A percentile compares a stretch with the other conserved stretches of the same genome.
Evolutionary conservation across 1,284 basidiomycete genomes (phyloP).

Genomic region (Rhodotorula sp.): DNA sequence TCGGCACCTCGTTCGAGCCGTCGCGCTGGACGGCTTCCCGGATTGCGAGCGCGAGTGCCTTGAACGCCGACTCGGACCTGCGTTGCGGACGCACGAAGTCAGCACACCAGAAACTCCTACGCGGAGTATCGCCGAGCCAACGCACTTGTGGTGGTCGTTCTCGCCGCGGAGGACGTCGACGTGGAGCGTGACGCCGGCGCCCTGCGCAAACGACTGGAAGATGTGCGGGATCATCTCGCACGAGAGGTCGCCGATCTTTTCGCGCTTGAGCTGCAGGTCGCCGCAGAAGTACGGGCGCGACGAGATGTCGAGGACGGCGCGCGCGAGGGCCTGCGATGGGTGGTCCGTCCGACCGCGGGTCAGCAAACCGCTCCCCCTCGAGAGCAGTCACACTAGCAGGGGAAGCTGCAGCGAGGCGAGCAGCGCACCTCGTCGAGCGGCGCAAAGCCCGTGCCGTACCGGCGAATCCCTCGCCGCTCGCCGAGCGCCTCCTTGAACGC

Average conservation of each 20-base stretch:
- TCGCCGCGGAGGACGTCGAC: conserved; percentile 90
- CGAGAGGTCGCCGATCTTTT: conserved; percentile 90
- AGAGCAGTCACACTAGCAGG: too few relatives aligned
- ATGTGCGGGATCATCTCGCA: conserved; percentile 98
- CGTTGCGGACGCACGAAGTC: rapidly evolving
- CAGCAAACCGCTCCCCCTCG: too few relatives aligned
- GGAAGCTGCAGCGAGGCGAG: neutral
- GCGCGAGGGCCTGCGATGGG: conserved; percentile 71
- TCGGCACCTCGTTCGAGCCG: conserved; percentile 87
- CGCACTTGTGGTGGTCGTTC: conserved; percentile 96
- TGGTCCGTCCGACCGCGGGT: too few relatives aligned
- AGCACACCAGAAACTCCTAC: neutral
- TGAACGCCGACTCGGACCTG: conserved; percentile 96
- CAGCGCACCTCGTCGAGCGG: conserved; percentile 86
- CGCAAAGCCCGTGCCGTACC: conserved; percentile 95
- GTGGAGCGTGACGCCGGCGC: conserved; percentile 86
- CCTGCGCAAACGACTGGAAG: conserved; percentile 89
- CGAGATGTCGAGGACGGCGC: conserved; percentile 97
- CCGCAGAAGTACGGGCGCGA: conserved; percentile 93
- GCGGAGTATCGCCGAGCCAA: neutral
- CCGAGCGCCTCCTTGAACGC: conserved; percentile 96
- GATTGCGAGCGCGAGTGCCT: conserved; percentile 93
- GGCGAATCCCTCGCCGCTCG: conserved; percentile 88
- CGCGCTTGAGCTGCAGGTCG: conserved; percentile 78
- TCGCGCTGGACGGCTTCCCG: conserved; percentile 88